Conservation (phyloP, 495 filamentous ascomycete species). For the Lophiostoma macrostomum region DNA sequence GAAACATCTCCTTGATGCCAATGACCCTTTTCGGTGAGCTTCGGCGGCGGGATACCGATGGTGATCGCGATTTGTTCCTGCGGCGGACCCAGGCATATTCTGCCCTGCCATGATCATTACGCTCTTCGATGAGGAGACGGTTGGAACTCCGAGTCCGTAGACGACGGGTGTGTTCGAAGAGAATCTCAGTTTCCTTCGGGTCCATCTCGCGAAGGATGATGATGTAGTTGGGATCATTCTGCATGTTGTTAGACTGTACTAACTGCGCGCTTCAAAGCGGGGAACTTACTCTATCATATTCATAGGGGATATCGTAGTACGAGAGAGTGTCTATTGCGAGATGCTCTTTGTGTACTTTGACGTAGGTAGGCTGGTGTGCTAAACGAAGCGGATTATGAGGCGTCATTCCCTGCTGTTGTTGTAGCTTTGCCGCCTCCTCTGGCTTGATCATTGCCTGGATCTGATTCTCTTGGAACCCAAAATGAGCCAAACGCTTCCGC, state of each 20-base stretch:
- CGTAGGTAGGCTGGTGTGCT: constrained; percentile 34
- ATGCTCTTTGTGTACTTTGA: constrained; percentile 42
- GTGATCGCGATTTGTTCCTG: constrained; percentile 30
- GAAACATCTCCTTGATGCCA: constrained; percentile 34
- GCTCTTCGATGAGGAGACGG: constrained; percentile 39
- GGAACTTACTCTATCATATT: constrained; percentile 40
- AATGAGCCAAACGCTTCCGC: constrained; percentile 34
- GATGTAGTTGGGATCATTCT: constrained; percentile 41
- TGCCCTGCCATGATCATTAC: constrained; percentile 27
- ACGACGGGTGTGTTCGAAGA: constrained; percentile 45
- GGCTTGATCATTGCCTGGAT: constrained; percentile 42
- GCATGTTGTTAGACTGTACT: constrained; percentile 1
- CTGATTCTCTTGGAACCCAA: constrained; percentile 42
- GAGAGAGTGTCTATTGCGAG: constrained; percentile 39
- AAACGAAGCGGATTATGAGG: constrained; percentile 23
- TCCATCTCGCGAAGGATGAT: constrained; percentile 45
- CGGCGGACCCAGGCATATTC: constrained; percentile 43
- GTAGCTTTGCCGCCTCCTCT: constrained; percentile 31
- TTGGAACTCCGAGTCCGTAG: constrained; percentile 31
- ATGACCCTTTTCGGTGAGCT: constrained; percentile 34
- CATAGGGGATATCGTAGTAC: constrained; percentile 43
- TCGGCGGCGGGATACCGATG: constrained; percentile 19
- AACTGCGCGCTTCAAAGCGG: neutral
- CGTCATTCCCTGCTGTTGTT: constrained; percentile 17
- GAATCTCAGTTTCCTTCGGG: constrained; percentile 40